A percentile compares a stretch with the other conserved stretches of the same genome.
phyloP scores from a whole-genome alignment of 495 filamentous ascomycete genomes.

The Neurospora tetrasperma region DNA sequence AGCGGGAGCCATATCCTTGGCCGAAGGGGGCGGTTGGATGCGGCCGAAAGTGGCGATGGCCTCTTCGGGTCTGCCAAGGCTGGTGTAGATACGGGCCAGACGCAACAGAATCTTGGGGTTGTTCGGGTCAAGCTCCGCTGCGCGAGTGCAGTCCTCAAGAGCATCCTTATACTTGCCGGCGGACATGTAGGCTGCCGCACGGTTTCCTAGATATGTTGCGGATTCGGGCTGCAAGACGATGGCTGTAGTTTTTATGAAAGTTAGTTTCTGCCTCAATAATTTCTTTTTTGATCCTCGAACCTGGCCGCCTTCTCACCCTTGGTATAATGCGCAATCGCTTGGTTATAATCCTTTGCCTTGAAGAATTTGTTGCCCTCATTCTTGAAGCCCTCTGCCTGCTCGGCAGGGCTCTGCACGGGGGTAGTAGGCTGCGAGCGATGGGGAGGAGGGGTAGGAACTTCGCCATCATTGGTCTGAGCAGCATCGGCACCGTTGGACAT shows the following conservation, averaged over 20 bases:
- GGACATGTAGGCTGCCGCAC: conserved; percentile 86
- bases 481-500: conserved; percentile 46
- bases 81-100: conserved; percentile 79
- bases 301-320: conserved; percentile 53
- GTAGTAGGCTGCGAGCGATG: conserved; percentile 56
- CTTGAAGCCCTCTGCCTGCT: conserved; percentile 84
- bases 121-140: conserved; percentile 68
- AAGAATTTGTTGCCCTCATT: conserved; percentile 90
- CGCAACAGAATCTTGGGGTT: conserved; percentile 83
- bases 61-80: conserved; percentile 72
- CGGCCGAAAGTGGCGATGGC: conserved; percentile 67
- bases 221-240: conserved; percentile 70
- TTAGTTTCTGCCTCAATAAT: conserved; percentile 1
- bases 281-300: not conserved
- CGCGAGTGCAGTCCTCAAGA: conserved; percentile 71
- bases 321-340: conserved; percentile 84
- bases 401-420: conserved; percentile 42
- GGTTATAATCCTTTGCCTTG: conserved; percentile 77
- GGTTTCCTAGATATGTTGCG: conserved; percentile 87
- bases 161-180: conserved; percentile 67
- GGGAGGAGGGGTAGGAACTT: conserved; percentile 68
- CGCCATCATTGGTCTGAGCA: conserved; percentile 22
- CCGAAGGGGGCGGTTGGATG: conserved; percentile 65
- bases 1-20: conserved; percentile 70
- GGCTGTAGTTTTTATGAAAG: conserved; percentile 41